Base-by-base conservation (phyloP, 2,329 filamentous ascomycete species). In the Xylariaceae sp. region DNA sequence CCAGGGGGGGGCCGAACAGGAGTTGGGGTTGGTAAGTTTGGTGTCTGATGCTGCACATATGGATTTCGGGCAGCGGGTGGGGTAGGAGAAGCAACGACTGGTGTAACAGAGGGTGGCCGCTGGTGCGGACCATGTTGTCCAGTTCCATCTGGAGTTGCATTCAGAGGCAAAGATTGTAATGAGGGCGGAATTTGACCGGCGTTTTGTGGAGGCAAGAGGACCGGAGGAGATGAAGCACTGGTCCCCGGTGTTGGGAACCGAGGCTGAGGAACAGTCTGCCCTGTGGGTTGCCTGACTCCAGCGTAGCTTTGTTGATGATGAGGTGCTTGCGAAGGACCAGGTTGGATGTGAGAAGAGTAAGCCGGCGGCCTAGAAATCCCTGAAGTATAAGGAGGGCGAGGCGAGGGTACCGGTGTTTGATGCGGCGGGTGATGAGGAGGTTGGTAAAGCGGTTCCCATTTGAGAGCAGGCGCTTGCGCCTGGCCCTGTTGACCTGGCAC, bases 361-460 rank as follows among this genome's bases (percentile, higher is more conserved):
- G 60, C 54, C 6, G 69, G 67, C 24, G 69, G 69, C 40, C 70
- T 70, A 17, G 65, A 17, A 19, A 64, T 53, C 17, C 67, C 69
- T 6, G 66, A 37, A 31, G 56, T 49, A 44, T 71, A 72, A 14
- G 70, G 65, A 58, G 65, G 65, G 8, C 69, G 65, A 53, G 72
- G 65, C 37, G 68, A 70, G 8, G 70, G 68, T 11, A 69, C 55
- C 2, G 70, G 66, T 7, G 69, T 68, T 50, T 73, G 68, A 49
- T 77, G 77, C 40, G 59, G 56, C 6, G 61, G 55, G 4, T 63
- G 67, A 29, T 67, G 64, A 37, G 64, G 62, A 53, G 75, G 72
- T 17, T 66, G 66, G 17, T 77, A 77, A 4, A 69, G 74, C 9
- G 76, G 74, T 56, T 78, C 75, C 75, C 75, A 78, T 62, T 76